These are phyloP conservation scores for Cylindrodendrum hubeiense DNA, from an alignment of 2,329 filamentous ascomycete species.

Conservation along the genomic window DNA sequence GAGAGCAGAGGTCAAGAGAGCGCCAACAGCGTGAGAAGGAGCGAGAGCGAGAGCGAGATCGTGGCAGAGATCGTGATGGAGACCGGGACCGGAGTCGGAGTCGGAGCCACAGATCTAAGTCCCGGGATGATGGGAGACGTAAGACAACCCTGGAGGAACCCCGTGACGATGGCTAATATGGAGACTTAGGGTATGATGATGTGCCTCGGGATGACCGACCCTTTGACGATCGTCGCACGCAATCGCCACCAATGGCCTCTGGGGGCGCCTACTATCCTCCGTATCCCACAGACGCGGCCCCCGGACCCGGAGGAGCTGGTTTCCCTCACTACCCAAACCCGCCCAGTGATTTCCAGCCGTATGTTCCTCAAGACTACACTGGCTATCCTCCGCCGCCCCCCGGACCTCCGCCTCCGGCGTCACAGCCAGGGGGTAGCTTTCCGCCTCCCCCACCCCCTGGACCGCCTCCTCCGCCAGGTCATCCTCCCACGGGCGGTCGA, in stretches of 20 bases:
- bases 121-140: conserved; percentile 45
- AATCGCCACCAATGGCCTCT: conserved; percentile 63
- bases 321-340: conserved; percentile 54
- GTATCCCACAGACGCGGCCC: conserved; percentile 49
- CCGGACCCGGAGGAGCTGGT: conserved; percentile 35
- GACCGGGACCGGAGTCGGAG: conserved; percentile 42
- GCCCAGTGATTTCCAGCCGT: conserved; percentile 53
- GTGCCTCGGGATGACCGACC: conserved; percentile 47
- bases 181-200: conserved; percentile 29
- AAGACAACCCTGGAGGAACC: conserved; percentile 28
- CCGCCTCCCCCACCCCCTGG: conserved; percentile 49
- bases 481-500: conserved; percentile 48
- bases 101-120: conserved; percentile 47
- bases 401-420: conserved; percentile 39
- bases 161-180: conserved; percentile 29
- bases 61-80: conserved; percentile 33
- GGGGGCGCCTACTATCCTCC: conserved; percentile 64
- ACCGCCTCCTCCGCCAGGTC: conserved; percentile 49
- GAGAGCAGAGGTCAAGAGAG: conserved; percentile 52
- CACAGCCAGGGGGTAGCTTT: conserved; percentile 23
- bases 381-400: conserved; percentile 56
- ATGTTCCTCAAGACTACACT: conserved; percentile 58
- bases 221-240: conserved; percentile 53
- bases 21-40: conserved; percentile 41
- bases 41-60: conserved; percentile 36